phyloP scores from a whole-genome alignment of 345 rosid species.

The Linum usitatissimum region DNA sequence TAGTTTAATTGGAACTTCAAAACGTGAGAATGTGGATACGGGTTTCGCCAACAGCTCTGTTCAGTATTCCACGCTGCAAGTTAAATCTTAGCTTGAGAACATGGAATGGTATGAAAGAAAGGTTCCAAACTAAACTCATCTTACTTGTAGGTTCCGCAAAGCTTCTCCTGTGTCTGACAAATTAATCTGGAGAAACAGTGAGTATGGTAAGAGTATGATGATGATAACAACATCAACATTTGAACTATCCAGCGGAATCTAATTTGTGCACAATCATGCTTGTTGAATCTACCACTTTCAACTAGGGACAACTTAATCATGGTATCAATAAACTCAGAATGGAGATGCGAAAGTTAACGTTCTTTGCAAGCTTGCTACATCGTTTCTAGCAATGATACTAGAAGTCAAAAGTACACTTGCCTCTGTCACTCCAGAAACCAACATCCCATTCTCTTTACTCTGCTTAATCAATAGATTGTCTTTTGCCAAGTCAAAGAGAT shows the following conservation, averaged over 20 bases:
- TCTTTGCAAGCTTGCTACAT: background rate
- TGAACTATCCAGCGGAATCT: too few relatives aligned
- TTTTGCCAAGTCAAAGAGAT: conserved; percentile 68
- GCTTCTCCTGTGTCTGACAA: conserved; percentile 48
- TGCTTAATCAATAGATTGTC: conserved; percentile 81
- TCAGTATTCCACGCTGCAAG: conserved; percentile 65
- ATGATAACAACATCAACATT: background rate
- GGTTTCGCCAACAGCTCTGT: conserved; percentile 88
- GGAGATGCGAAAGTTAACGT: background rate
- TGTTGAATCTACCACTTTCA: too few relatives aligned
- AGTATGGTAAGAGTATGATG: background rate
- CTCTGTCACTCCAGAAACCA: conserved; percentile 65
- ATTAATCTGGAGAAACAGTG: conserved; percentile 29
- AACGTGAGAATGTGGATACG: conserved; percentile 45
- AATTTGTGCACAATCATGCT: too few relatives aligned
- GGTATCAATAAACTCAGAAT: background rate
- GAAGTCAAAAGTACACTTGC: conserved; percentile 22
- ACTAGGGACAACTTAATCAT: background rate
- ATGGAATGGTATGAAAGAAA: conserved; percentile 7
- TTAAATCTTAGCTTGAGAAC: conserved; percentile 21
- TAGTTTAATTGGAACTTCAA: background rate
- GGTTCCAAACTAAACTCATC: conserved; percentile 16
- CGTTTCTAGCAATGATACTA: background rate
- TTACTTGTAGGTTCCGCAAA: conserved; percentile 57
- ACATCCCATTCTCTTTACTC: conserved; percentile 54